A percentile compares a stretch with the other conserved stretches of the same genome.
Evolutionary conservation across 148 eudicot genomes (phyloP).

Genomic region (Fagopyrum homotropicum): DNA sequence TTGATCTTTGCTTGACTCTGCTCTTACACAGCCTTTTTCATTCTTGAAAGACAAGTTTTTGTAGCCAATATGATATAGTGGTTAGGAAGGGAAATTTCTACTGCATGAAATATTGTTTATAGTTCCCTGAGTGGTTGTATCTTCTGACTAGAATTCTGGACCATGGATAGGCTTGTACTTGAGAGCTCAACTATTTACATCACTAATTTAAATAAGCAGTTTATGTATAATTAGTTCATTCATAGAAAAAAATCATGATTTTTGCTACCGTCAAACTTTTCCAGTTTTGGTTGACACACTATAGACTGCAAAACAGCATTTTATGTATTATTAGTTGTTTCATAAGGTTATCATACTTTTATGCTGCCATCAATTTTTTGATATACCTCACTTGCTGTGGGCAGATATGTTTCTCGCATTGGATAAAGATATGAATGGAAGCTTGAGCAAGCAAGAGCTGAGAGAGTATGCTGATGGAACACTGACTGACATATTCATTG

Average conservation of each 20-base stretch:
- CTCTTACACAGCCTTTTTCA: neutral
- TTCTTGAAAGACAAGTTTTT: neutral
- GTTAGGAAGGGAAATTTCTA: neutral
- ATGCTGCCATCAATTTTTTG: neutral
- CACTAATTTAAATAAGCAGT: neutral
- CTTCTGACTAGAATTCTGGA: neutral
- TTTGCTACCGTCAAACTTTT: too few species aligned
- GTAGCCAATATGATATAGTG: neutral
- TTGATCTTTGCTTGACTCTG: neutral
- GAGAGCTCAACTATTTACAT: neutral
- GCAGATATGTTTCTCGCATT: slow-evolving; percentile 96
- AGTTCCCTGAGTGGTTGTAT: neutral
- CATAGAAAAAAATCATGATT: too few species aligned
- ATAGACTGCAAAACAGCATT: neutral
- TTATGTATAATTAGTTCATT: too few species aligned
- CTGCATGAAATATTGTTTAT: too few species aligned
- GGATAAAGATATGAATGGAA: slow-evolving; percentile 91
- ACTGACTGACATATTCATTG: slow-evolving; percentile 83
- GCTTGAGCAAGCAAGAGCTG: slow-evolving; percentile 92
- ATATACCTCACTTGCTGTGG: neutral
- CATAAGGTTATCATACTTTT: neutral
- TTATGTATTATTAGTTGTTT: neutral
- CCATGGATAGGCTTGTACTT: neutral
- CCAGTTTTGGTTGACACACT: too few species aligned
- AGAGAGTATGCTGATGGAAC: slow-evolving; percentile 98